Conservation (phyloP, 192 early-diverging fungal species). For the Lobulomyces angularis region DNA sequence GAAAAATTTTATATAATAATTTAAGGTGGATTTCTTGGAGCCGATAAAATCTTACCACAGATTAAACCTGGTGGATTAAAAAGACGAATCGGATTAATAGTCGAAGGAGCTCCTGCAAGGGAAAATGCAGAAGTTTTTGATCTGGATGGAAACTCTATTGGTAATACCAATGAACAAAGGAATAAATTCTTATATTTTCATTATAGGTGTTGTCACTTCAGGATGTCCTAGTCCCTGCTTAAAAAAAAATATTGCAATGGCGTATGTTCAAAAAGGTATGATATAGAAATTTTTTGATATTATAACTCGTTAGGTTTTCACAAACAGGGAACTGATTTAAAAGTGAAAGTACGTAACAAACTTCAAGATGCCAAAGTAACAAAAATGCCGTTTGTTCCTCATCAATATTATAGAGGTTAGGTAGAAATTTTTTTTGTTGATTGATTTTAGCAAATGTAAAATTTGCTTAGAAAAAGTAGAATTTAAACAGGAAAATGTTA, state of each 20-base stretch:
- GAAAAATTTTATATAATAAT: no score
- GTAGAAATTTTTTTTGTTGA: not conserved
- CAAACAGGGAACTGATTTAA: constrained; percentile 82
- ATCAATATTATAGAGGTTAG: constrained; percentile 44
- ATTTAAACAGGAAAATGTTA: no score
- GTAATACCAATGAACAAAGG: no score
- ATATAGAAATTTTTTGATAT: no score
- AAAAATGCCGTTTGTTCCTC: constrained; percentile 93
- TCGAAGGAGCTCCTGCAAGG: constrained; percentile 90
- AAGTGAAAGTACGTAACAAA: constrained; percentile 80
- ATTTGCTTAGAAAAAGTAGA: no score
- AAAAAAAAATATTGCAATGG: constrained; percentile 97
- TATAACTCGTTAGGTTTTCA: constrained; percentile 49
- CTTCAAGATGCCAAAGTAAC: constrained; percentile 68
- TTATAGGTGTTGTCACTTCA: constrained; percentile 77
- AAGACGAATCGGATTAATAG: constrained; percentile 72
- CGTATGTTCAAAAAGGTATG: constrained; percentile 78
- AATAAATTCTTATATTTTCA: no score
- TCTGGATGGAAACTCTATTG: constrained; percentile 12
- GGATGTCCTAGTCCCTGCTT: constrained; percentile 83
- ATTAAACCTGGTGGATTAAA: constrained; percentile 58
- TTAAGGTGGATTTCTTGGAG: constrained; percentile 90
- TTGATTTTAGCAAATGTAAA: no score
- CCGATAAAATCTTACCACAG: constrained; percentile 71
- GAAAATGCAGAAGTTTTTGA: constrained; percentile 25